Percentiles rank a stretch among this genome's conserved stretches.
These are phyloP conservation scores for Geranium brycei DNA, from an alignment of 345 rosid genomes.

Conservation along the genomic window DNA sequence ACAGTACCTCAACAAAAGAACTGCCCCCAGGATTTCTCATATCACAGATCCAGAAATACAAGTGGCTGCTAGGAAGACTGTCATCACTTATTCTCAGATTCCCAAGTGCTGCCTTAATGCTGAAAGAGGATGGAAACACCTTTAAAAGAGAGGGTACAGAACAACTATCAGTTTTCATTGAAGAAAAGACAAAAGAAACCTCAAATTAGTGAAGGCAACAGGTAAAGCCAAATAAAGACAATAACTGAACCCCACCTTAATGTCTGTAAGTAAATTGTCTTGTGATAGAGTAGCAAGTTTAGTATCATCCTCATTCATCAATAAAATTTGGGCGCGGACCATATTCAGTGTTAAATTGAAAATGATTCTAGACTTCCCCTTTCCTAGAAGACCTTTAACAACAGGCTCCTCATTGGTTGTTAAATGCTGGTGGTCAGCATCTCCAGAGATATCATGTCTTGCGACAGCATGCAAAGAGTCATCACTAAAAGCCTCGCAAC, in stretches of 20 bases:
- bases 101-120: slow-evolving; percentile 81
- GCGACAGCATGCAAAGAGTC: slow-evolving; percentile 34
- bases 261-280: slow-evolving; percentile 73
- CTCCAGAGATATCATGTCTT: slow-evolving; percentile 26
- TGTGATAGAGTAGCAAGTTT: slow-evolving; percentile 80
- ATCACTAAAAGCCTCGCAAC: slow-evolving; percentile 43
- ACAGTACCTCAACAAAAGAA: slow-evolving; percentile 83
- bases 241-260: slow-evolving; percentile 46
- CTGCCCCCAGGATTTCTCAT: slow-evolving; percentile 96
- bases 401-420: slow-evolving; percentile 34
- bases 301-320: slow-evolving; percentile 88
- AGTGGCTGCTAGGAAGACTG: slow-evolving; percentile 65
- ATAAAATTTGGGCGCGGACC: slow-evolving; percentile 77
- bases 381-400: slow-evolving; percentile 83
- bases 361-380: slow-evolving; percentile 77
- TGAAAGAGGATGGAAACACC: slow-evolving; percentile 96
- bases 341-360: slow-evolving; percentile 71
- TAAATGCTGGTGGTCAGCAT: slow-evolving; percentile 26
- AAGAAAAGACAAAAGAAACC: not conserved
- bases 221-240: slow-evolving; percentile 2
- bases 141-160: slow-evolving; percentile 11
- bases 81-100: slow-evolving; percentile 91
- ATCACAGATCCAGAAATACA: slow-evolving; percentile 96
- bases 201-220: slow-evolving; percentile 4
- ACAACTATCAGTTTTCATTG: not conserved